These are phyloP conservation scores for Pythium chondricola DNA, from an alignment of 352 stramenopile species.

Conservation along the genomic window DNA sequence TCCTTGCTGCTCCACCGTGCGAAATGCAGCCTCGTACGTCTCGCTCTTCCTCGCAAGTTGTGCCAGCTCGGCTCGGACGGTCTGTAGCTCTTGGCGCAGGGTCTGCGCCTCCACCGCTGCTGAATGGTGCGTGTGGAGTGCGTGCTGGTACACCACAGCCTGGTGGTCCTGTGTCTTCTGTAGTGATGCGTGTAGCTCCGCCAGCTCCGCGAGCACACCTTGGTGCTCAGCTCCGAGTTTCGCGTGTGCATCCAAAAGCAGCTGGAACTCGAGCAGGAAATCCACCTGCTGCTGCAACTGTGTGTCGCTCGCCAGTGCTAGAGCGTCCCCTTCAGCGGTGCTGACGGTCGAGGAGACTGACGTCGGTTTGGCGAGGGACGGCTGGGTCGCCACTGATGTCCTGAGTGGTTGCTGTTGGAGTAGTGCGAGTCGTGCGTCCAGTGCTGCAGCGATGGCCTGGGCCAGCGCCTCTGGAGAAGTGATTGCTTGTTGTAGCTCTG, in stretches of 20 bases:
- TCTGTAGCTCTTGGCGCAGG: constrained; percentile 33
- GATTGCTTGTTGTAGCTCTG: neutral
- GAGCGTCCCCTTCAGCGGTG: constrained; percentile 4
- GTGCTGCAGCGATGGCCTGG: constrained; percentile 18
- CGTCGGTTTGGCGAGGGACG: constrained; percentile 4
- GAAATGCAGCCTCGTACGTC: constrained; percentile 45
- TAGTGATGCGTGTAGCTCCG: constrained; percentile 47
- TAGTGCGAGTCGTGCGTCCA: constrained; percentile 15
- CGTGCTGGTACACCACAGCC: constrained; percentile 63
- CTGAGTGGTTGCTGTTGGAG: constrained; percentile 1
- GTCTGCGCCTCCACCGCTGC: constrained; percentile 30
- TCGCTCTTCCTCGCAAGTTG: too few relatives aligned
- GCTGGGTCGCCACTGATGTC: neutral
- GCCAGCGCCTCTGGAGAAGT: constrained; percentile 18
- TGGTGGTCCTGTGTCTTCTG: constrained; percentile 65
- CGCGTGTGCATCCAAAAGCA: constrained; percentile 60
- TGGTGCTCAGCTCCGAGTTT: constrained; percentile 42
- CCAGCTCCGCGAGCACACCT: constrained; percentile 33
- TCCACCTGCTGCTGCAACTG: constrained; percentile 56
- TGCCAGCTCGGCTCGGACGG: too few relatives aligned
- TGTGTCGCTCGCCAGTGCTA: constrained; percentile 31
- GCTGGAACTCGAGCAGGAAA: constrained; percentile 55
- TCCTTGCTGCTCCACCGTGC: constrained; percentile 33
- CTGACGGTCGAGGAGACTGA: neutral
- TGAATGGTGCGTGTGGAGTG: constrained; percentile 50